Evolutionary conservation across 139 green algal genomes (phyloP).

Genomic region (Closterium sp.): DNA sequence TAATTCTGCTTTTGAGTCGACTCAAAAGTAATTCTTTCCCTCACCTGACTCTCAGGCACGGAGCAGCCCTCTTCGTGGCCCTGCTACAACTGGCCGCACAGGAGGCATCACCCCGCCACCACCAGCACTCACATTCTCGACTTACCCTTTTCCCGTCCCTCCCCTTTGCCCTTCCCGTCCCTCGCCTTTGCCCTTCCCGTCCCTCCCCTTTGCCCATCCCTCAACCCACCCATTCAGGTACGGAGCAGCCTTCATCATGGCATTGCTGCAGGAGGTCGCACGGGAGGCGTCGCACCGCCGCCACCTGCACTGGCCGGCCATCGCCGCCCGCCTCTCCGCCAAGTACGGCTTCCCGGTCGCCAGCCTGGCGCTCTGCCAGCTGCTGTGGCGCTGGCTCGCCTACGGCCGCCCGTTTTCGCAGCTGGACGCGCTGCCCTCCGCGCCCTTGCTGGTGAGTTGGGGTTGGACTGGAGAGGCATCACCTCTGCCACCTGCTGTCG

Average conservation of each 20-base stretch:
- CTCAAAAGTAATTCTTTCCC: no score
- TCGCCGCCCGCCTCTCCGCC: neutral
- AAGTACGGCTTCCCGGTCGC: neutral
- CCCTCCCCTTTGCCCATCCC: no score
- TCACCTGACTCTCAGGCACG: no score
- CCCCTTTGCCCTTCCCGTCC: no score
- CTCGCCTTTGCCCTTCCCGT: no score
- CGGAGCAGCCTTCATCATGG: neutral
- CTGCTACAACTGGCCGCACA: no score
- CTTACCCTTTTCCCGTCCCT: no score
- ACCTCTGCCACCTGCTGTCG: neutral
- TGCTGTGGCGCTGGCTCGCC: neutral
- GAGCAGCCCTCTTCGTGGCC: no score
- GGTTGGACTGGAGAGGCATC: neutral
- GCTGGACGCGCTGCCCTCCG: neutral
- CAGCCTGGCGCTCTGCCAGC: neutral
- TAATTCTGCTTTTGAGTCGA: no score
- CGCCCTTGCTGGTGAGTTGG: neutral
- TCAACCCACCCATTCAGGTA: neutral
- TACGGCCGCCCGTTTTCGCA: neutral
- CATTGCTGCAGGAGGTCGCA: neutral
- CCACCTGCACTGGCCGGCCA: neutral
- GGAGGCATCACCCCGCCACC: no score
- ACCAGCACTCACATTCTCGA: no score
- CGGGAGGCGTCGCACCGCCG: neutral